Conservation (phyloP, 768 basidiomycete genomes). For the Mycena latifolia region DNA sequence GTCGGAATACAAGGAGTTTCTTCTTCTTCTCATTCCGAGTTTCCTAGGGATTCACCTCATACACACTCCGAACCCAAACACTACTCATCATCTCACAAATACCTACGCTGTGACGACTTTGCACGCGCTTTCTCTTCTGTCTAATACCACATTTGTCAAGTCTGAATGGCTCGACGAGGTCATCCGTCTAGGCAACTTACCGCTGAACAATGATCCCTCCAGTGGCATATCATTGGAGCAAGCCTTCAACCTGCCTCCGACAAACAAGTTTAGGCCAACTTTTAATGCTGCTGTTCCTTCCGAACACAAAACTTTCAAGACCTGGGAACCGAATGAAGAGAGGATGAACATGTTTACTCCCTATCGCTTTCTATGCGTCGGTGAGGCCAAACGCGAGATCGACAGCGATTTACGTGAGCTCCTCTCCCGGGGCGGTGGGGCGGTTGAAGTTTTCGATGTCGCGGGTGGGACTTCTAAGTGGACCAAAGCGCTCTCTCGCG, state of each 20-base stretch:
- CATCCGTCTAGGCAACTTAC: constrained; percentile 60
- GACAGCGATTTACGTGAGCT: constrained; percentile 65
- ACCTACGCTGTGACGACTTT: constrained; percentile 62
- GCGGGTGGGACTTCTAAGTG: constrained; percentile 62
- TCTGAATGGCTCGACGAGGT: constrained; percentile 77
- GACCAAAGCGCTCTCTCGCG: constrained; percentile 64
- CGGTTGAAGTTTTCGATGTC: constrained; percentile 73
- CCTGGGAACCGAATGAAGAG: constrained; percentile 79
- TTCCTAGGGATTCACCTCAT: constrained; percentile 68
- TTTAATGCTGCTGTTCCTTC: constrained; percentile 65
- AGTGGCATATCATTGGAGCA: constrained; percentile 61
- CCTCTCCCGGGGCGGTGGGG: constrained; percentile 67
- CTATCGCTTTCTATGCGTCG: constrained; percentile 71
- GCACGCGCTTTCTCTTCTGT: constrained; percentile 71
- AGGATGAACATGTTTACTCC: constrained; percentile 65
- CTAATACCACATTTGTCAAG: constrained; percentile 69
- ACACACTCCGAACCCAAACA: constrained; percentile 54
- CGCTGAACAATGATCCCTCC: constrained; percentile 47
- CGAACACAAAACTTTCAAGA: constrained; percentile 61
- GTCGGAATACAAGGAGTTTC: too few relatives aligned
- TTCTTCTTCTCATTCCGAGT: constrained; percentile 3
- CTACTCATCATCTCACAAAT: constrained; percentile 76
- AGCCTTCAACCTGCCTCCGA: constrained; percentile 61
- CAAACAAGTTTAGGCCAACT: constrained; percentile 68
- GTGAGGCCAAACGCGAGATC: constrained; percentile 64